phyloP scores from a whole-genome alignment of 768 basidiomycete genomes.

The Rossbeevera mucosa region DNA sequence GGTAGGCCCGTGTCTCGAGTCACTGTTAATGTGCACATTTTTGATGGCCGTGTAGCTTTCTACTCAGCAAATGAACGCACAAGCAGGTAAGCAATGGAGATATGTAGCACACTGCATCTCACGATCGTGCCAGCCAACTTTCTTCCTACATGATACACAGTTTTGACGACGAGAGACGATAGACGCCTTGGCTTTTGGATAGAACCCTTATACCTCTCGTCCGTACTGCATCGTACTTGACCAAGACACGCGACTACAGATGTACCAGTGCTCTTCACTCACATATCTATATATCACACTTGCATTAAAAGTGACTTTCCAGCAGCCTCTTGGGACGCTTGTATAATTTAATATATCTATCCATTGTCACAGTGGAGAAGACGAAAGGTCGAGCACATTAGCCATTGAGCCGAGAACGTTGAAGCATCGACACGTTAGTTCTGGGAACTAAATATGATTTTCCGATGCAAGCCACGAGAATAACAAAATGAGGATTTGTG shows the following conservation, averaged over 20 bases:
- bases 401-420: neutral
- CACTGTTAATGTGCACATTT: neutral
- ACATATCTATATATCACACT: slow-evolving; percentile 32
- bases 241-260: slow-evolving; percentile 17
- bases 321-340: slow-evolving; percentile 11
- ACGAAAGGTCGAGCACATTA: neutral
- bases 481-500: slow-evolving; percentile 13
- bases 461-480: slow-evolving; percentile 2
- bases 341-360: slow-evolving; percentile 32
- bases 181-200: neutral
- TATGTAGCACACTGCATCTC: slow-evolving; percentile 1
- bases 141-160: slow-evolving; percentile 48
- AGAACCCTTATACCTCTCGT: slow-evolving; percentile 7
- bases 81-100: slow-evolving; percentile 56
- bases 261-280: slow-evolving; percentile 25
- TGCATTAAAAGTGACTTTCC: slow-evolving; percentile 23
- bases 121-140: slow-evolving; percentile 44
- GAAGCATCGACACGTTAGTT: neutral
- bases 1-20: slow-evolving; percentile 34
- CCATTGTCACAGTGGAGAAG: slow-evolving; percentile 2
- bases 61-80: slow-evolving; percentile 42
- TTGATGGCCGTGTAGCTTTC: slow-evolving; percentile 31
- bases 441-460: slow-evolving; percentile 12
- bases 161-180: slow-evolving; percentile 2
- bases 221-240: slow-evolving; percentile 10